phyloP scores from a whole-genome alignment of 2,329 filamentous ascomycete genomes.

The Pseudopithomyces chartarum region DNA sequence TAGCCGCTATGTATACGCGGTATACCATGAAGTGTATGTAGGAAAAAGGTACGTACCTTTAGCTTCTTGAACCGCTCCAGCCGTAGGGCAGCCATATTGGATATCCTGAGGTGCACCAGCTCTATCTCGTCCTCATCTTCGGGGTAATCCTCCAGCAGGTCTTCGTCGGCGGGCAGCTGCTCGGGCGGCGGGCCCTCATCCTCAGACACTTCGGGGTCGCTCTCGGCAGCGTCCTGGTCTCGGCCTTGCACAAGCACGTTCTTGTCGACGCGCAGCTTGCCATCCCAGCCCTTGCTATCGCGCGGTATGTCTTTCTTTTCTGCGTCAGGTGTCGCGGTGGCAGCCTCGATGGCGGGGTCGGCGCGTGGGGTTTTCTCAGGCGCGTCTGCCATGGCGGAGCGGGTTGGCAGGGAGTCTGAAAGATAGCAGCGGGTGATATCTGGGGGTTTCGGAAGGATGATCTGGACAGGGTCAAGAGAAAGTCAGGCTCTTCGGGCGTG shows the following conservation, averaged over 20 bases:
- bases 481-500: neutral
- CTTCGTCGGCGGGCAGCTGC: slow-evolving; percentile 47
- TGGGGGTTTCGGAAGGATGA: neutral
- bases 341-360: slow-evolving; percentile 32
- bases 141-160: slow-evolving; percentile 64
- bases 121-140: slow-evolving; percentile 69
- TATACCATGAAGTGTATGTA: neutral
- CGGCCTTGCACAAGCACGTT: slow-evolving; percentile 52
- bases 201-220: slow-evolving; percentile 85
- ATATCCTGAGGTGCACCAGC: slow-evolving; percentile 83
- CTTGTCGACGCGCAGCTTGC: slow-evolving; percentile 76
- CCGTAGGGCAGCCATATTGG: slow-evolving; percentile 75
- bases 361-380: slow-evolving; percentile 30
- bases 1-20: neutral
- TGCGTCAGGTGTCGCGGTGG: slow-evolving; percentile 21
- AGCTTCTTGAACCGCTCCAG: slow-evolving; percentile 82
- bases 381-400: slow-evolving; percentile 27
- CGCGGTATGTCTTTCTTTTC: slow-evolving; percentile 36
- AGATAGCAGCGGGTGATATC: neutral
- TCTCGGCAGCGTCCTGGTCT: slow-evolving; percentile 73
- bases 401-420: neutral
- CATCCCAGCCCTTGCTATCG: slow-evolving; percentile 72
- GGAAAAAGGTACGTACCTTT: slow-evolving; percentile 52
- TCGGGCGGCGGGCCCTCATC: slow-evolving; percentile 52
- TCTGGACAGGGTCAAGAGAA: neutral